Evolutionary conservation across 2,329 filamentous ascomycete species (phyloP), one percentile per base, ranked within the genome.

Genomic region (Rhynchosporium secalis): DNA sequence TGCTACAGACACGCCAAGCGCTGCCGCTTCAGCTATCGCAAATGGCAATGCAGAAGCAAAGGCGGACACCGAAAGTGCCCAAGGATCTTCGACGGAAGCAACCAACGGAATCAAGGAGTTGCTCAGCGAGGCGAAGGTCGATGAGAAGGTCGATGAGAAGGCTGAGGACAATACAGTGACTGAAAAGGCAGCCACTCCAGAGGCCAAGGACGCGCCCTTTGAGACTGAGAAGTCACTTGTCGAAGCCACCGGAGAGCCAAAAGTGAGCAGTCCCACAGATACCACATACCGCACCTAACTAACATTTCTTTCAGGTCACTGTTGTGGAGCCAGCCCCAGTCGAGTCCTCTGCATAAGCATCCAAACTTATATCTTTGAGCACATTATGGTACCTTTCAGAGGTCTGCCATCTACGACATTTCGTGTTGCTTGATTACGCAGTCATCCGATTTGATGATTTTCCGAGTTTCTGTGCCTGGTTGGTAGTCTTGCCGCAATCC

Each of bases 1-100:
- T n/a, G 84, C 85, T 40, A 79, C 78, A 15, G 88, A 89, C 9
- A 72, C 78, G 10, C 73, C 80, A 9, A 79, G 78, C n/a, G 88
- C 89, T 10, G 72, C 78, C 12, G n/a, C 47, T n/a, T 10, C 57
- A 28, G n/a, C 56, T 8, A 69, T 61, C 63, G 75, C 66, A 8
- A 73, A 72, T 62, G 72, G 70, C 38, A 62, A 62, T 40, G 75
- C 77, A 40, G 78, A 79, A 6, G 73, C 76, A 54, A 83, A 82
- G 71, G 59, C 63, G 36, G 73, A 74, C 43, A 58, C 60, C 7
- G 70, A 71, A 10, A 71, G 71, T 9, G 51, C 62, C 26, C 71
- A 72, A 52, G 62, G 66, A 7, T 65, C 69, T 7, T 65, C 69
- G 45, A 62, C 62, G 45, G 70, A 71, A 26, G 61, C 65, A 38